Evolutionary conservation across 345 rosid species (phyloP), one percentile per base, ranked within the genome.

Genomic region (Sapria himalayana): DNA sequence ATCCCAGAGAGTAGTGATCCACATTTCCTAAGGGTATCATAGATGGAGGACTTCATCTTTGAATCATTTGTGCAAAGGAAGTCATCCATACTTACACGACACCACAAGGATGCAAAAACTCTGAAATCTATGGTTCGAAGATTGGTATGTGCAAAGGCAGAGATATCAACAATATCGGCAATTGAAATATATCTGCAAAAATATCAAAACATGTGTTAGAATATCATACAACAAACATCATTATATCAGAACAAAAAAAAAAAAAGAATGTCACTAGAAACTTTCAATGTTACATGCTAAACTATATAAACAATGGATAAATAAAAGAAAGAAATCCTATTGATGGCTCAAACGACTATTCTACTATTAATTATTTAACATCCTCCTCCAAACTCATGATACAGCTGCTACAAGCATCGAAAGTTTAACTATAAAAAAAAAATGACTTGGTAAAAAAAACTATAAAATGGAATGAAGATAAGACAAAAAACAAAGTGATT

Each of bases 181-280:
- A 89, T 62, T n/a, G 84, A 89, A 32, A 76, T 65, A 23, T 82
- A 89, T 68, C 93, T 81, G 60, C 57, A 65, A 38, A 27, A 43
- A 43, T 19, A 39, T 31, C 2, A 43, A 25, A 24, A 22, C 10
- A 2, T 18, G 37, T 15, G 18, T 17, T 18, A 3, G 10, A 42
- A 14, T 3, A 46, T 9, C 22, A 46, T 11, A 10, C 13, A 15
- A 25, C 19, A 29, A 9, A 19, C 20, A 31, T 37, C 45, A 39
- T 8, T 19, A 5, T 32, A 33, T 8, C 15, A 15, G 22, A 21
- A 43, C 39, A 21, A 22, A 13, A 0, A 18, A 49, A 49, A 4
- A 21, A 11, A 25, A 43, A 19, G 41, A 3, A 6, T 8, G 16
- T 24, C 41, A 15, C 9, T 2, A 2, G 7, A 15, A 5, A 2